Evolutionary conservation across 2,329 filamentous ascomycete genomes (phyloP).

Genomic region (Aspergillaceae sp.): DNA sequence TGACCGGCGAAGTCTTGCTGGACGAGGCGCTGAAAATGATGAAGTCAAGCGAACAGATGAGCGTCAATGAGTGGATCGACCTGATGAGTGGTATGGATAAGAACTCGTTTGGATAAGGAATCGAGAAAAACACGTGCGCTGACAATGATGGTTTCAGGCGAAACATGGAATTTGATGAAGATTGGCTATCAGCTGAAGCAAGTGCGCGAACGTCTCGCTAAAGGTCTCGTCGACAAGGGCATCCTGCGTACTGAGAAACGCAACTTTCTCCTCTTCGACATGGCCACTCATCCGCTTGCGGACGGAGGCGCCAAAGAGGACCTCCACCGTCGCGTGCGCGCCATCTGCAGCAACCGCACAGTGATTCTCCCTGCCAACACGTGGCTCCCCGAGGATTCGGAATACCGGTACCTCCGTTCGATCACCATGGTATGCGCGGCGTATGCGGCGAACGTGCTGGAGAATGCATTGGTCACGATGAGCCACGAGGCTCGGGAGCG

Average conservation of each 20-base stretch:
- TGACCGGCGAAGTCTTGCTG: slow-evolving; percentile 92
- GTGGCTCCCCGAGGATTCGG: slow-evolving; percentile 87
- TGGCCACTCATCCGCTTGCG: slow-evolving; percentile 96
- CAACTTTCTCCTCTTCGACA: slow-evolving; percentile 99
- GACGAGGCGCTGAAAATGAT: slow-evolving; percentile 99
- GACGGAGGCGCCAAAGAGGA: slow-evolving; percentile 97
- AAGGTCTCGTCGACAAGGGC: slow-evolving; percentile 96
- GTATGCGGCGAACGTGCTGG: slow-evolving; percentile 94
- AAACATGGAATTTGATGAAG: slow-evolving; percentile 99
- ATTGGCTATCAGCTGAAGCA: slow-evolving; percentile 99
- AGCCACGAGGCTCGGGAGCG: slow-evolving; percentile 90
- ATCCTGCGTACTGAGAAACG: slow-evolving; percentile 97
- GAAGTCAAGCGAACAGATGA: slow-evolving; percentile 99
- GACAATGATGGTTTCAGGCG: slow-evolving; percentile 50
- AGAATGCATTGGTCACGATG: slow-evolving; percentile 90
- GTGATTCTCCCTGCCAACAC: slow-evolving; percentile 79
- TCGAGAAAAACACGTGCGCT: slow-evolving; percentile 6
- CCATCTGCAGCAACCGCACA: slow-evolving; percentile 85
- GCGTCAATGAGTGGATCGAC: slow-evolving; percentile 97
- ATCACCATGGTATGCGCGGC: slow-evolving; percentile 95
- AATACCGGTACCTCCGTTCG: slow-evolving; percentile 87
- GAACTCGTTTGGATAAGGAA: background rate
- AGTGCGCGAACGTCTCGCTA: slow-evolving; percentile 92
- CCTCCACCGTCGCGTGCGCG: slow-evolving; percentile 84
- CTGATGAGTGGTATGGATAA: slow-evolving; percentile 81